Evolutionary conservation across 2,329 filamentous ascomycete genomes (phyloP).

Genomic region (Macrophomina phaseolina): DNA sequence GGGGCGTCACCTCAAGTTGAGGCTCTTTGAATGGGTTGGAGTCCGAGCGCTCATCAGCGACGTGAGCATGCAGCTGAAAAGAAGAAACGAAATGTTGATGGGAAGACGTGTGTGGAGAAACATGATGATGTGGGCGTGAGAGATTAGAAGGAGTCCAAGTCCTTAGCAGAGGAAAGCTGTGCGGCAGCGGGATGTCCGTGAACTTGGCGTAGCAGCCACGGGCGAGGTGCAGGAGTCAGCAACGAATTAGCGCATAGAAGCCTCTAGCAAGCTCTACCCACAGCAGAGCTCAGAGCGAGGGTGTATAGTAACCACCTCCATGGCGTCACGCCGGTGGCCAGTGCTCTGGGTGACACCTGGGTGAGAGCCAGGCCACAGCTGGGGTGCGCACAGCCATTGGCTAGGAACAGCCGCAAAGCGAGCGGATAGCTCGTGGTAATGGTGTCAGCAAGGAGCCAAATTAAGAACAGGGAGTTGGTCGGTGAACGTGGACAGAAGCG

Average conservation of each 20-base stretch:
- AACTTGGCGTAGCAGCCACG: neutral
- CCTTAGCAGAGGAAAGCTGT: neutral
- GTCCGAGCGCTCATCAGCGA: constrained; percentile 1
- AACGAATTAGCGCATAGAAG: neutral
- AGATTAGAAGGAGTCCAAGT: constrained; percentile 8
- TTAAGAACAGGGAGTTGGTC: constrained; percentile 6
- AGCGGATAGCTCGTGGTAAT: neutral
- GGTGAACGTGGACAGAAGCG: neutral
- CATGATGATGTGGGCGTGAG: constrained; percentile 16
- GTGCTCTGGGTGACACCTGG: too few relatives aligned
- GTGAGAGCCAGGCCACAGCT: too few relatives aligned
- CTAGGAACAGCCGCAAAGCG: neutral
- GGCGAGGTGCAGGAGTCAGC: neutral
- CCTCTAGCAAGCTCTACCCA: too few relatives aligned
- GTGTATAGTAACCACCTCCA: too few relatives aligned
- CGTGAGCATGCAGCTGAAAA: neutral
- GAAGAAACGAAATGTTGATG: neutral
- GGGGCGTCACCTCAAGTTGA: neutral
- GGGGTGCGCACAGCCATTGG: constrained; percentile 2
- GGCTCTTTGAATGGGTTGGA: neutral
- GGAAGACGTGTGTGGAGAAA: neutral
- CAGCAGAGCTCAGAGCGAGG: too few relatives aligned
- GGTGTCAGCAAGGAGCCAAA: constrained; percentile 9
- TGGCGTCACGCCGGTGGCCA: too few relatives aligned
- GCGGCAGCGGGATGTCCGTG: neutral